Base-by-base conservation (phyloP, 352 stramenopile species). In the Phytophthora pini region DNA sequence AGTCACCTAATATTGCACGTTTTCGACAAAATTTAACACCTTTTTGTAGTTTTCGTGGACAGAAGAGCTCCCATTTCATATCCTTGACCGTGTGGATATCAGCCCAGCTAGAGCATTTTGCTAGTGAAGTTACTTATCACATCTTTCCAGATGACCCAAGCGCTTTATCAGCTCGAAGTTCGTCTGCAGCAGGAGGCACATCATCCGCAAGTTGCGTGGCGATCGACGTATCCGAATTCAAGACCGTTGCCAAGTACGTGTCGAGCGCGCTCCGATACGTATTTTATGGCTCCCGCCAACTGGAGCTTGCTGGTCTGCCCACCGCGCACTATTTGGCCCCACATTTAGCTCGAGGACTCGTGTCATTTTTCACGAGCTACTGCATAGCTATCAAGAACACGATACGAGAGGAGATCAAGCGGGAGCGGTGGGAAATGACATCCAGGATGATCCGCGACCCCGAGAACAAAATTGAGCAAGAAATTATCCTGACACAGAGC, bases 401-500 rank as follows among this genome's bases (percentile, higher is more conserved):
- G 7, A 80, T 85, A 26, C 74, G 77, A 32, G 83, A 92, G 51
- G 84, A 95, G 76, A 80, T 95, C 49, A 93, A 93, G 41, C 83
- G 87, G 2, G 87, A 95, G 64, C 82, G 87, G 43, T 95, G 87
- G 87, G 87, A 93, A 52, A 88, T 93, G 78, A 74, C 72, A 15
- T 75, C 73, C 24, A 73, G 84, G 5, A 90, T 74, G 54, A 91
- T 95, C 47, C 83, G 87, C 8, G 84, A 92, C 36, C 80, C 82
- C 1, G 80, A 92, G 13, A 88, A 77, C 47, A 89, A 82, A 45
- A 45, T 74, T 39, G 84, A 95, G 43, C 65, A 71, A 24, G 87
- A 93, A 62, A 90, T 95, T 60, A 79, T 88, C n/a, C 68, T 95
- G 54, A 93, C 80, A 6, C 84, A 95, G 47, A 95, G 87, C 54